phyloP scores from a whole-genome alignment of 805 yeast genomes.

The Debaryomyces prosopidis region DNA sequence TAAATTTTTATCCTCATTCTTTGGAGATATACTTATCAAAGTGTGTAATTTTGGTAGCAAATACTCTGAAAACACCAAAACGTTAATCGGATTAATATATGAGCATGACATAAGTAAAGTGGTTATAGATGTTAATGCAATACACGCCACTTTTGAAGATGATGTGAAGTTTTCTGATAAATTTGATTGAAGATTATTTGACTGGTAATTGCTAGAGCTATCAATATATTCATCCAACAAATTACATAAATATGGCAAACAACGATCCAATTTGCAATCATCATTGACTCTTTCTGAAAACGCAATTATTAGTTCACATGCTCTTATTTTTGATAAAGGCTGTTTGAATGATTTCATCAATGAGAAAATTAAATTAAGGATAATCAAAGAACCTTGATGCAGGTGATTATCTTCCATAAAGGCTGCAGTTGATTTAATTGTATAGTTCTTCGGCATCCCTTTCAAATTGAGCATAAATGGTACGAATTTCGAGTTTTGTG shows the following conservation, averaged over 20 bases:
- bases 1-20: conserved; percentile 17
- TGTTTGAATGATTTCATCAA: conserved; percentile 60
- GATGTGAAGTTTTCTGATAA: background rate
- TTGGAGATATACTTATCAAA: conserved; percentile 12
- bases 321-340: conserved; percentile 61
- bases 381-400: conserved; percentile 54
- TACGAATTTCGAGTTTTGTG: conserved; percentile 6
- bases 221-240: conserved; percentile 61
- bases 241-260: conserved; percentile 76
- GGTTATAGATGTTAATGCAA: conserved; percentile 64
- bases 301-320: conserved; percentile 74
- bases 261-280: conserved; percentile 81
- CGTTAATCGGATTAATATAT: conserved; percentile 71
- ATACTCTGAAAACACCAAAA: conserved; percentile 77
- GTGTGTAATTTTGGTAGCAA: conserved; percentile 63
- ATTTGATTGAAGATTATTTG: background rate
- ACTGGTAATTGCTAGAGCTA: conserved; percentile 7
- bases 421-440: conserved; percentile 35
- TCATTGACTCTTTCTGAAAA: conserved; percentile 77
- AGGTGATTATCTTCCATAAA: conserved; percentile 18
- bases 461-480: conserved; percentile 51
- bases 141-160: conserved; percentile 62
- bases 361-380: conserved; percentile 59
- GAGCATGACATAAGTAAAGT: conserved; percentile 67
- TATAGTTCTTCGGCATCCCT: conserved; percentile 49